Conservation (phyloP, 495 filamentous ascomycete genomes). For the Lasiosphaeris hirsuta region DNA sequence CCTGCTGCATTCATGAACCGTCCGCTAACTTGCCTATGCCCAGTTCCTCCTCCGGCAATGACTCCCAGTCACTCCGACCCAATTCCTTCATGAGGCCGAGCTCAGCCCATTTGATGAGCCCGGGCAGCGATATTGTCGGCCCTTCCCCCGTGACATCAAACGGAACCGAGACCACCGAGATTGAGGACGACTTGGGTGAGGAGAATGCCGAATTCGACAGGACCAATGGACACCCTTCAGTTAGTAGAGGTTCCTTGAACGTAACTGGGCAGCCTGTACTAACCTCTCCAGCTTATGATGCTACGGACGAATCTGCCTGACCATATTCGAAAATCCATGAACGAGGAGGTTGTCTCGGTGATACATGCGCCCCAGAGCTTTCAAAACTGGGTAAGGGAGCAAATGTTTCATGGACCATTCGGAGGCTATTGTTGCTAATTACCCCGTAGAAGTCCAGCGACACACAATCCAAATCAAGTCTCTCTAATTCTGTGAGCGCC, state of each 20-base stretch:
- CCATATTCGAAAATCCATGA: slow-evolving; percentile 49
- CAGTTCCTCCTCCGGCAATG: slow-evolving; percentile 38
- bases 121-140: slow-evolving; percentile 57
- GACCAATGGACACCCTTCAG: slow-evolving; percentile 34
- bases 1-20: background rate
- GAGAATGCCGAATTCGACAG: slow-evolving; percentile 29
- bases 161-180: slow-evolving; percentile 67
- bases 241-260: slow-evolving; percentile 26
- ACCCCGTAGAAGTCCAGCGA: slow-evolving; percentile 36
- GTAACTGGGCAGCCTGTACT: slow-evolving; percentile 19
- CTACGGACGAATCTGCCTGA: slow-evolving; percentile 58
- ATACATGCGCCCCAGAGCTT: slow-evolving; percentile 85
- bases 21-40: slow-evolving; percentile 18
- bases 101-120: slow-evolving; percentile 42
- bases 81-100: slow-evolving; percentile 37
- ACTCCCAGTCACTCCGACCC: slow-evolving; percentile 42
- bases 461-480: slow-evolving; percentile 19
- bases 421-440: slow-evolving; percentile 11
- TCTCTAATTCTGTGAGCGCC: slow-evolving; percentile 20
- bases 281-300: slow-evolving; percentile 49
- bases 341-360: slow-evolving; percentile 77
- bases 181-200: slow-evolving; percentile 65
- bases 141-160: slow-evolving; percentile 76
- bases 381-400: slow-evolving; percentile 59
- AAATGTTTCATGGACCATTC: too few relatives aligned